Base-by-base conservation (phyloP, 208 protist genomes). In the Acanthamoeba triangularis region DNA sequence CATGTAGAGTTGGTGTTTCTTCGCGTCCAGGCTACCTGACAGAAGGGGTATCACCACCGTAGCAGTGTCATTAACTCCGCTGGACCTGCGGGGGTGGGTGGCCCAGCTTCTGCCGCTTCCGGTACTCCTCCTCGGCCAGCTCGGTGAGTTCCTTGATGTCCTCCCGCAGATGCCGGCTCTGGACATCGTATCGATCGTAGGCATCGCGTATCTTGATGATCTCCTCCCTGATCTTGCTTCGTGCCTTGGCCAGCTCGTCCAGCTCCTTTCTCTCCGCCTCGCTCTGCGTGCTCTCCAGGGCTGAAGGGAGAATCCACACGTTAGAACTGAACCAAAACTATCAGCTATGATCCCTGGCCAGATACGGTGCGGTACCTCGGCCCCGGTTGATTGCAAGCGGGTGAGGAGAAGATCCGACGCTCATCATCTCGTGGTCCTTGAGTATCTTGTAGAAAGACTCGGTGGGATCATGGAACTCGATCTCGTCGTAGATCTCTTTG, bases 161-260 rank as follows among this genome's bases (percentile, higher is more conserved):
- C 25, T 93, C 61, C 23, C 65, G 56, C 41, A 93, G 14, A 8
- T 76, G 63, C n/a, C 88, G 56, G n/a, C 88, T 63, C 65, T 93
- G 44, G 30, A 56, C 37, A 59, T 93, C 52, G 14, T 76, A 78
- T 11, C 44, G 63, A 0, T 93, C 88, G 65, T 93, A 93, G 61
- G 54, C 63, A 30, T 93, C 88, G n/a, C 88, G 56, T 7, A 78
- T 59, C 61, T 93, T 93, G 54, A 93, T 93, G 88, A 93, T 93
- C 49, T 93, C 88, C 56, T 93, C 61, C 13, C 63, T 72, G n/a
- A 93, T 76, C 44, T 78, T 93, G 65, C 63, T 76, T 76, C 88
- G 18, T 3, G 65, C 88, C 88, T 93, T 93, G 52, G 54, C 63
- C 28, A 93, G 37, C 88, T 93, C 63, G 54, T 67, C 88, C 63